Conservation (phyloP, 768 basidiomycete genomes). For the Collybiopsis confluens region DNA sequence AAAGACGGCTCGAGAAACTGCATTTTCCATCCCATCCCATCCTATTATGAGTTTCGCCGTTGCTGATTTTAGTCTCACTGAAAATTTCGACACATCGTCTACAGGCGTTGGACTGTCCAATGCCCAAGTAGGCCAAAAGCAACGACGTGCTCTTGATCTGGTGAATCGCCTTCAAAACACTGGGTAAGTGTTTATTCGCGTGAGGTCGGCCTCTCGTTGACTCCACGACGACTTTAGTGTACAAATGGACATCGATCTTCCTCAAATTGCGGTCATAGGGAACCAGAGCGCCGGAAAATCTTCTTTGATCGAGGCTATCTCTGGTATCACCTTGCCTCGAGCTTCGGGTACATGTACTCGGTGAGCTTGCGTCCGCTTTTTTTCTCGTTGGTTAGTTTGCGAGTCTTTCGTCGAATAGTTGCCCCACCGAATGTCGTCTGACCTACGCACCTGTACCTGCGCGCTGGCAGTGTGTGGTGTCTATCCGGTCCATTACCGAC, state of each 20-base stretch:
- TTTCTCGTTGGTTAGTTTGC: too few relatives aligned
- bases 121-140: constrained; percentile 31
- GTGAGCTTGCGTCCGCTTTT: constrained; percentile 24
- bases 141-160: constrained; percentile 52
- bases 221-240: constrained; percentile 47
- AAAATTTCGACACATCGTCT: background rate
- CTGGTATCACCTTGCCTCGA: constrained; percentile 65
- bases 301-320: constrained; percentile 72
- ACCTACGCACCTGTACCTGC: constrained; percentile 25
- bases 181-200: constrained; percentile 38
- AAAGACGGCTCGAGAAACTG: too few relatives aligned
- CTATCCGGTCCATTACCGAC: constrained; percentile 41
- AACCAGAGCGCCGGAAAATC: constrained; percentile 74
- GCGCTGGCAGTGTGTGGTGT: constrained; percentile 49
- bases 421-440: constrained; percentile 48
- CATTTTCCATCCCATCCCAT: too few relatives aligned
- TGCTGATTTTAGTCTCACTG: too few relatives aligned
- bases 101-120: constrained; percentile 47
- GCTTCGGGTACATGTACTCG: constrained; percentile 76
- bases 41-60: background rate
- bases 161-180: constrained; percentile 58
- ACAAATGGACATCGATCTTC: constrained; percentile 66
- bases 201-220: too few relatives aligned
- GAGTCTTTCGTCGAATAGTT: background rate
- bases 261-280: constrained; percentile 72